phyloP scores from a whole-genome alignment of 1,284 basidiomycete genomes.

The Mycena sp. region DNA sequence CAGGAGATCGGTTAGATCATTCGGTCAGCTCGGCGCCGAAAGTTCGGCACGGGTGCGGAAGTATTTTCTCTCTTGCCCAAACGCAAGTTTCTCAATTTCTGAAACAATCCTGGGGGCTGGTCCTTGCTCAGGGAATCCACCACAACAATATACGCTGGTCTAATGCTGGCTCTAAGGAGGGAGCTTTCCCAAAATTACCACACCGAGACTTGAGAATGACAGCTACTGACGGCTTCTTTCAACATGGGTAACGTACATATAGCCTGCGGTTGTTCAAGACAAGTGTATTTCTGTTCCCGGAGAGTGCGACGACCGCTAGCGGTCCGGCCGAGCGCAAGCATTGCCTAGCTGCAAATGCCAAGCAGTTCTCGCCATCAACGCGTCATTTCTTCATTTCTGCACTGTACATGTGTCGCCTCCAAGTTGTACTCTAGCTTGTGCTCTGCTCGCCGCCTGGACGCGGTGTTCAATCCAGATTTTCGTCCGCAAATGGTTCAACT shows the following conservation, averaged over 20 bases:
- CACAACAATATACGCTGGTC: background rate
- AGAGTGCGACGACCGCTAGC: background rate
- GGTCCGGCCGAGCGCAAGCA: too few relatives aligned
- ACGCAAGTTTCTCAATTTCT: background rate
- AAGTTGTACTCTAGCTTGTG: background rate
- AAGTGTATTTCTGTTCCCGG: too few relatives aligned
- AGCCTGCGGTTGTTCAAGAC: background rate
- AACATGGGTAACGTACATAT: background rate
- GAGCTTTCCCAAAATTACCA: too few relatives aligned
- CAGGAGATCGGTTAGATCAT: conserved; percentile 27
- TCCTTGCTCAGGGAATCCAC: background rate
- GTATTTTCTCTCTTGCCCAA: conserved; percentile 5
- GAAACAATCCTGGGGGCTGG: background rate
- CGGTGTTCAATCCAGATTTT: background rate
- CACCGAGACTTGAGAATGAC: background rate
- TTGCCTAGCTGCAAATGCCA: background rate
- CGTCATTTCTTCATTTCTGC: background rate
- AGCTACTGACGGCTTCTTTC: conserved; percentile 5
- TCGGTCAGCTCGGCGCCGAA: conserved; percentile 26
- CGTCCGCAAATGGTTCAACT: background rate
- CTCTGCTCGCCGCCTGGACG: background rate
- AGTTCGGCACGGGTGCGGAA: conserved; percentile 12
- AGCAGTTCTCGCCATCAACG: background rate
- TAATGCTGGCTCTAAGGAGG: too few relatives aligned
- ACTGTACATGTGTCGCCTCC: too few relatives aligned